Evolutionary conservation across 768 basidiomycete genomes (phyloP).

Genomic region (Mycena epipterygia): DNA sequence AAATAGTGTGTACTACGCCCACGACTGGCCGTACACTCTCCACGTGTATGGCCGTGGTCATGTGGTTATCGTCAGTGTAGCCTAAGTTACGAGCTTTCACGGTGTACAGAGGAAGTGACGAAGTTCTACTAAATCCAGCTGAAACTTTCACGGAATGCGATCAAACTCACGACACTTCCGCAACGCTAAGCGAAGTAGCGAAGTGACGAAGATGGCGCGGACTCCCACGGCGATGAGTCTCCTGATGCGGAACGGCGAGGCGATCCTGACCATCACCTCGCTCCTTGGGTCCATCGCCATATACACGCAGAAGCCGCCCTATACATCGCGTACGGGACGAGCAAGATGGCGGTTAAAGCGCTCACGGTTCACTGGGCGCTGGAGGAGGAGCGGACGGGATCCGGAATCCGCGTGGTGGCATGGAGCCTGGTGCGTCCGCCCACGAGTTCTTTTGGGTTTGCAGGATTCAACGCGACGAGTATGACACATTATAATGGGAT

Average conservation of each 20-base stretch:
- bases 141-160: too few species aligned
- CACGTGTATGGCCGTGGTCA: too few species aligned
- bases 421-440: slow-evolving; percentile 5
- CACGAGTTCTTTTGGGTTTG: too few species aligned
- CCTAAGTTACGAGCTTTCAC: too few species aligned
- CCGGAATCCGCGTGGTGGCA: slow-evolving; percentile 11
- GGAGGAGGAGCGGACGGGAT: slow-evolving; percentile 15
- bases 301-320: neutral
- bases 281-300: neutral
- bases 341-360: slow-evolving; percentile 25
- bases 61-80: too few species aligned
- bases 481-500: slow-evolving; percentile 14
- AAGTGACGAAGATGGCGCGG: too few species aligned
- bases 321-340: neutral
- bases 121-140: too few species aligned
- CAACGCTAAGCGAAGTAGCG: too few species aligned
- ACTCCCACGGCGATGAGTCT: slow-evolving; percentile 5
- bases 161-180: too few species aligned
- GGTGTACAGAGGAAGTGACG: too few species aligned
- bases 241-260: neutral
- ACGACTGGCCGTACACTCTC: too few species aligned
- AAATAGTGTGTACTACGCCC: too few species aligned
- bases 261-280: slow-evolving; percentile 23
- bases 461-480: slow-evolving; percentile 20
- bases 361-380: slow-evolving; percentile 23